These are phyloP conservation scores for Petunia axillaris DNA, from an alignment of 257 asterid species.

Conservation along the genomic window DNA sequence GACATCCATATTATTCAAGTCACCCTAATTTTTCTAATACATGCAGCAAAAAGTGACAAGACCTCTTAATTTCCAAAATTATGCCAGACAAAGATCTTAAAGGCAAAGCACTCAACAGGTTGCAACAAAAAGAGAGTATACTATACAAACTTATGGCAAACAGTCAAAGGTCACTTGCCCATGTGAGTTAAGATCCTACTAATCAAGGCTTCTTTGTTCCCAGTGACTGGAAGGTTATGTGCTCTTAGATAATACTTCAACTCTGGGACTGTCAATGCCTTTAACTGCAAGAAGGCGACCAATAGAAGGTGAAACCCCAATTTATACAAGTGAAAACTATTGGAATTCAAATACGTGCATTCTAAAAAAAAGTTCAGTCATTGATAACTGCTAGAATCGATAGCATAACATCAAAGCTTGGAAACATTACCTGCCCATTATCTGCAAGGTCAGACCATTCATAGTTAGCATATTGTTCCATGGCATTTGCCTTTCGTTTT, in stretches of 20 bases:
- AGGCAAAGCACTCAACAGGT: not conserved
- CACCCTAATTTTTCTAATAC: not conserved
- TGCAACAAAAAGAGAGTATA: not conserved
- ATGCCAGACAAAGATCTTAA: not conserved
- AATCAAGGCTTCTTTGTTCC: conserved; percentile 75
- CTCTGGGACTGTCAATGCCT: conserved; percentile 78
- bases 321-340: not conserved
- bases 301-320: not conserved
- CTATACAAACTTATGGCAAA: conserved; percentile 8
- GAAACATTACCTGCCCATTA: conserved; percentile 69
- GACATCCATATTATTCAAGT: not conserved
- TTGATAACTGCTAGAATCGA: not conserved
- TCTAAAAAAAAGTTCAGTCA: not conserved
- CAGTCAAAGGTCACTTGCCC: conserved; percentile 54
- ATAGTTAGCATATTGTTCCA: conserved; percentile 58
- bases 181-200: conserved; percentile 84
- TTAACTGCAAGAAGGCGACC: conserved; percentile 58
- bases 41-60: not conserved
- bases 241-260: conserved; percentile 70
- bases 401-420: not conserved
- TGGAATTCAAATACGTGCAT: not conserved
- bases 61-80: not conserved
- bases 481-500: conserved; percentile 78
- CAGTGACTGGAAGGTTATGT: conserved; percentile 62
- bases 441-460: conserved; percentile 91